Conservation (phyloP, 768 basidiomycete species). For the Podaxis sp. region DNA sequence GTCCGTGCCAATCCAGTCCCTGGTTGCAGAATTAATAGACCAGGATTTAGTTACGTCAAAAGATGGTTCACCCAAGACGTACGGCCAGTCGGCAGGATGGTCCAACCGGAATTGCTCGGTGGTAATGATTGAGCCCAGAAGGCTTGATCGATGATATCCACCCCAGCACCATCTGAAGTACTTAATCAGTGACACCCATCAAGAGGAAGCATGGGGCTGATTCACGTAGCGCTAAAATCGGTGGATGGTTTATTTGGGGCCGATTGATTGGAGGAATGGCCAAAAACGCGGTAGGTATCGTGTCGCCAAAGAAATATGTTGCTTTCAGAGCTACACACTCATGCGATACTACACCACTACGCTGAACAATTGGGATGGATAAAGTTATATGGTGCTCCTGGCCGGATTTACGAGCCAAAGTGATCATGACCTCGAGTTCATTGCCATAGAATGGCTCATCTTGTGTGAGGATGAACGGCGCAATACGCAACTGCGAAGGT, state of each 20-base stretch:
- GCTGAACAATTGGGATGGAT: slow-evolving; percentile 42
- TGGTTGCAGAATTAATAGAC: slow-evolving; percentile 20
- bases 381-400: slow-evolving; percentile 24
- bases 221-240: slow-evolving; percentile 64
- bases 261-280: slow-evolving; percentile 49
- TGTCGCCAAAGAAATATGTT: slow-evolving; percentile 52
- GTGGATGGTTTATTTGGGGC: slow-evolving; percentile 29
- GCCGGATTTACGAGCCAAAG: slow-evolving; percentile 23
- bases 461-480: slow-evolving; percentile 40
- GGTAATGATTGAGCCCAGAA: slow-evolving; percentile 68
- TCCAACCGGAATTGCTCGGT: slow-evolving; percentile 60
- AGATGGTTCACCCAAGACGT: slow-evolving; percentile 65
- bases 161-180: slow-evolving; percentile 77
- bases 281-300: slow-evolving; percentile 54
- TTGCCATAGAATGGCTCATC: slow-evolving; percentile 26
- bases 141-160: slow-evolving; percentile 50
- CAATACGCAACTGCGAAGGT: slow-evolving; percentile 56
- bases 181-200: not conserved
- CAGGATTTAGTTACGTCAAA: not conserved
- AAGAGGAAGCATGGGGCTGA: slow-evolving; percentile 12
- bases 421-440: slow-evolving; percentile 34
- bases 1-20: slow-evolving; percentile 94
- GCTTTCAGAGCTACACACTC: slow-evolving; percentile 39
- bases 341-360: slow-evolving; percentile 30
- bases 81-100: slow-evolving; percentile 75